Evolutionary conservation across 2,329 filamentous ascomycete genomes (phyloP).

Genomic region (Ploettnerulaceae sp.): DNA sequence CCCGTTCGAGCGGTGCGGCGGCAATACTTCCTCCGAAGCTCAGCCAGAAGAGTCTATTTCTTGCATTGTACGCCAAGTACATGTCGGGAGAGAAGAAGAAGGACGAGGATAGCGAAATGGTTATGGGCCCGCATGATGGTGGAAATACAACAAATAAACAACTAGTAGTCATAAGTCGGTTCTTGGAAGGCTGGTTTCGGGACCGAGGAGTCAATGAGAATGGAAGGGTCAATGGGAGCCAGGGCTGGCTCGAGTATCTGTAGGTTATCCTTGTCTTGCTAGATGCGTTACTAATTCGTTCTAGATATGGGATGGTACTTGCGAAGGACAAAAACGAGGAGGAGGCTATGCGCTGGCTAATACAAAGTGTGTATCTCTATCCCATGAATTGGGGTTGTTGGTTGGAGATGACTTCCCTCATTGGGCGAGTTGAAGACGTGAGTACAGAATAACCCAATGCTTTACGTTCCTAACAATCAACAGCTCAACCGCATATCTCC

Average conservation of each 20-base stretch:
- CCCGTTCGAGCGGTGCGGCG: conserved; percentile 12
- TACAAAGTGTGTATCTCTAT: conserved; percentile 81
- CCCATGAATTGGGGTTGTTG: conserved; percentile 98
- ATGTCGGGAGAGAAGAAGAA: conserved; percentile 93
- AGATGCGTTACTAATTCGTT: conserved; percentile 16
- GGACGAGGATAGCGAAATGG: conserved; percentile 95
- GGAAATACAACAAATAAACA: conserved; percentile 83
- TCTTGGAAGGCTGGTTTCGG: conserved; percentile 76
- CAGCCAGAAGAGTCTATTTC: conserved; percentile 88
- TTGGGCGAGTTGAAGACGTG: conserved; percentile 77
- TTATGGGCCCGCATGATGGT: conserved; percentile 87
- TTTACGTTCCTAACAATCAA: conserved; percentile 29
- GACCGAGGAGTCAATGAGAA: conserved; percentile 54
- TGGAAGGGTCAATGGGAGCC: conserved; percentile 57
- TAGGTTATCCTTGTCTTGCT: conserved; percentile 34
- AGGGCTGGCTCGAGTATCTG: conserved; percentile 92
- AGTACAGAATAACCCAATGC: conserved; percentile 33
- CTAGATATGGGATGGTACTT: conserved; percentile 78
- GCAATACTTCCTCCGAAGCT: conserved; percentile 48
- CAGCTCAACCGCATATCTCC: conserved; percentile 68
- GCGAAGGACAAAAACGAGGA: conserved; percentile 87
- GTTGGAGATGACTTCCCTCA: conserved; percentile 81
- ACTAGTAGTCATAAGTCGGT: conserved; percentile 66
- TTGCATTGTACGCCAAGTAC: conserved; percentile 87
- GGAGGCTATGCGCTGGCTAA: conserved; percentile 78